Conservation (phyloP, 2,329 filamentous ascomycete species). For the Fusarium goolgardi region DNA sequence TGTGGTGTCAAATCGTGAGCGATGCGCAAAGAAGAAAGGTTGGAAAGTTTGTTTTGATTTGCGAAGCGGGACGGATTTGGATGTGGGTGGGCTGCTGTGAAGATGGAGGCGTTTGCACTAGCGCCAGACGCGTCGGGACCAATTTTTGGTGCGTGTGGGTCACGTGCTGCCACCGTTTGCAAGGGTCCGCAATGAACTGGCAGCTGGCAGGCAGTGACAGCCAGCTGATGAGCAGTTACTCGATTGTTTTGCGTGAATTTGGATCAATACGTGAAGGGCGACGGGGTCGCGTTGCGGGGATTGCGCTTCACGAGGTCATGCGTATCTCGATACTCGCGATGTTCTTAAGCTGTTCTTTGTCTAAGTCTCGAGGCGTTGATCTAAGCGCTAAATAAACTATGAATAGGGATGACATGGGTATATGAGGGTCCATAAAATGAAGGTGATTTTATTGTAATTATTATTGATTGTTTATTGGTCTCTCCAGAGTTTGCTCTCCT, state of each 20-base stretch:
- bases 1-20: conserved; percentile 4
- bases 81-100: conserved; percentile 23
- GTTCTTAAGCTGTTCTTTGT: neutral
- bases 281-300: neutral
- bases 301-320: neutral
- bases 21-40: conserved; percentile 17
- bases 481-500: neutral
- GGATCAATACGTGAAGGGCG: neutral
- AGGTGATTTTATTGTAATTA: conserved; percentile 24
- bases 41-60: conserved; percentile 38
- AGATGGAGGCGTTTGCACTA: conserved; percentile 15
- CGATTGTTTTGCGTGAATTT: neutral
- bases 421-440: conserved; percentile 23
- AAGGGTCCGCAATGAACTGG: conserved; percentile 10
- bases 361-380: neutral
- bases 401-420: conserved; percentile 19
- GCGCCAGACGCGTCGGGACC: conserved; percentile 15
- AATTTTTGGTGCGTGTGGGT: neutral
- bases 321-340: neutral
- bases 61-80: conserved; percentile 20
- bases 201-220: conserved; percentile 11
- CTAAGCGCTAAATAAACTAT: neutral
- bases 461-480: neutral
- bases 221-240: neutral
- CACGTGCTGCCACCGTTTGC: conserved; percentile 12